Evolutionary conservation across 495 filamentous ascomycete species (phyloP).

Genomic region (Penicillium angulare): DNA sequence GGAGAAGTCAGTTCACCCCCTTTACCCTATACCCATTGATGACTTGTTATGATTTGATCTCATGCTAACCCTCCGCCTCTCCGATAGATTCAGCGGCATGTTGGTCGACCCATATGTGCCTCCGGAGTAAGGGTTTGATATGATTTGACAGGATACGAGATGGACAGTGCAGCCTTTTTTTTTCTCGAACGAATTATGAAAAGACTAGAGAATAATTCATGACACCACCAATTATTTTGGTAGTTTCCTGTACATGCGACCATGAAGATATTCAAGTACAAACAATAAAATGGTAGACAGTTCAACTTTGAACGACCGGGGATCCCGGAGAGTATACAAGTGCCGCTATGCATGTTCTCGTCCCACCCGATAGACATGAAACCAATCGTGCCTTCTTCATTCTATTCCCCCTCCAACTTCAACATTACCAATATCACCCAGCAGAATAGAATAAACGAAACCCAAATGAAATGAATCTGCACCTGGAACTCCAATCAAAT

Average conservation of each 20-base stretch:
- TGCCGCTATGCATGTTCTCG: background rate
- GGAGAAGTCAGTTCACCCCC: constrained; percentile 58
- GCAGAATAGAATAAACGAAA: background rate
- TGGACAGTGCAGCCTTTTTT: constrained; percentile 17
- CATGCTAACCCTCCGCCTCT: constrained; percentile 16
- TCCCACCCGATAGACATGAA: background rate
- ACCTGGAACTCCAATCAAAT: no score
- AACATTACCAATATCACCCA: background rate
- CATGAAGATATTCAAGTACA: background rate
- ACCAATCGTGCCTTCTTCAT: background rate
- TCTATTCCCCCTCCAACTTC: background rate
- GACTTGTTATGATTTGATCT: background rate
- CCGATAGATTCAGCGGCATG: constrained; percentile 80
- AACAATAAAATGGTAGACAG: background rate
- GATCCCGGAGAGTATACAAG: background rate
- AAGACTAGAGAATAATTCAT: constrained; percentile 48
- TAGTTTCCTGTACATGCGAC: background rate
- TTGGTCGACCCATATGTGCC: constrained; percentile 80
- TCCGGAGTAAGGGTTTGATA: constrained; percentile 52
- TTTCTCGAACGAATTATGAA: constrained; percentile 47
- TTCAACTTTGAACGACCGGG: background rate
- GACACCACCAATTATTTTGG: constrained; percentile 14
- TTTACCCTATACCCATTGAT: background rate
- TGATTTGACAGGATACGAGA: constrained; percentile 15
- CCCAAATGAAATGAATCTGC: no score